Evolutionary conservation across 805 yeast genomes (phyloP).

Genomic region (Kazachstania kunashirensis): DNA sequence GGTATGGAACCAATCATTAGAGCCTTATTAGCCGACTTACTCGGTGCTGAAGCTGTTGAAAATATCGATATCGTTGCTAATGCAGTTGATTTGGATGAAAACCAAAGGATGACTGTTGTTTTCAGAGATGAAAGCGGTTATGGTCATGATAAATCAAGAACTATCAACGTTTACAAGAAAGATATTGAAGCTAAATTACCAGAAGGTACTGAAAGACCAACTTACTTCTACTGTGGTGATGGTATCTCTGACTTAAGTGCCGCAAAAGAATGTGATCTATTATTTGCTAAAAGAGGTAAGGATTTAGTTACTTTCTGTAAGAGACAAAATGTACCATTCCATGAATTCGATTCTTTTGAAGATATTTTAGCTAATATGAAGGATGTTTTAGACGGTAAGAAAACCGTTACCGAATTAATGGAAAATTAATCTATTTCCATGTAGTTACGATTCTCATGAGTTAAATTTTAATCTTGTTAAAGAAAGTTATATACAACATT

Average conservation of each 20-base stretch:
- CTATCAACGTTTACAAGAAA: slow-evolving; percentile 44
- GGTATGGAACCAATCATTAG: slow-evolving; percentile 92
- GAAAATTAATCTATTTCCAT: too few species aligned
- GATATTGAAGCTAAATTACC: slow-evolving; percentile 23
- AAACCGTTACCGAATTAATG: slow-evolving; percentile 26
- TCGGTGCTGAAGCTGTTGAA: slow-evolving; percentile 65
- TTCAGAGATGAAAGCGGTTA: slow-evolving; percentile 78
- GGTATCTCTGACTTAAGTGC: slow-evolving; percentile 95
- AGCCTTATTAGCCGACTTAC: slow-evolving; percentile 61
- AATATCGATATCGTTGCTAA: slow-evolving; percentile 77
- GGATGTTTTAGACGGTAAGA: slow-evolving; percentile 36
- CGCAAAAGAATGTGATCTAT: slow-evolving; percentile 85
- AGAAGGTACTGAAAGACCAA: slow-evolving; percentile 40
- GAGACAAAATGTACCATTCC: slow-evolving; percentile 71
- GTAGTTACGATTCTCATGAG: too few species aligned
- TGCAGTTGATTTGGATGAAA: slow-evolving; percentile 47
- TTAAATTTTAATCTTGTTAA: too few species aligned
- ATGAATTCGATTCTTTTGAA: slow-evolving; percentile 65
- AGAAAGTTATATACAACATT: too few species aligned
- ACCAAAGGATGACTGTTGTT: slow-evolving; percentile 70
- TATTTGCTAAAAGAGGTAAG: slow-evolving; percentile 88
- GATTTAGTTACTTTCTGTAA: slow-evolving; percentile 82
- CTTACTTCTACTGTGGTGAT: slow-evolving; percentile 89
- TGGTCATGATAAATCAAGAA: slow-evolving; percentile 90
- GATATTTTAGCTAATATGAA: slow-evolving; percentile 62